These are phyloP conservation scores for Ascochyta lentis DNA, from an alignment of 2,329 filamentous ascomycete genomes.

Conservation along the genomic window DNA sequence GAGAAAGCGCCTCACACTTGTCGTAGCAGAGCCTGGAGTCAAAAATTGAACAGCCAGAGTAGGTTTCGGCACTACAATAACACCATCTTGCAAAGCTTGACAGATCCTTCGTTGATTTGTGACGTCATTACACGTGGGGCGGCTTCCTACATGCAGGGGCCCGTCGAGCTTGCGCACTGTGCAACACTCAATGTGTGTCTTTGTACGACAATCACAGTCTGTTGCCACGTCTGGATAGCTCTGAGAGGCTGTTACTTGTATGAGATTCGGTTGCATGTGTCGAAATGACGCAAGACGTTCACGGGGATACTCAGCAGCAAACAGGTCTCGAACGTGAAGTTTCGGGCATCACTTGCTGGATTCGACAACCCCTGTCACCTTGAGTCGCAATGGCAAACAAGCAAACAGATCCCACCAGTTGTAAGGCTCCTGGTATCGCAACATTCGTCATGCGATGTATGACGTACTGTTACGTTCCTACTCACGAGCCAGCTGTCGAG, in stretches of 20 bases:
- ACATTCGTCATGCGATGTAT: constrained; percentile 11
- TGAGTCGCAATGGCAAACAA: constrained; percentile 8
- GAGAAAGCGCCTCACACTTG: too few species aligned
- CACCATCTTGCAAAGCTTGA: neutral
- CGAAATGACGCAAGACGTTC: neutral
- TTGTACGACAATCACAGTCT: neutral
- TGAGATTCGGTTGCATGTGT: neutral
- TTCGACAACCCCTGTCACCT: constrained; percentile 7
- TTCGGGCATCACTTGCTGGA: constrained; percentile 3
- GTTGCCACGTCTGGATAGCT: neutral
- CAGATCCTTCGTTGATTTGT: neutral
- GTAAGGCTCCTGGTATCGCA: neutral
- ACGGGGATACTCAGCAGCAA: neutral
- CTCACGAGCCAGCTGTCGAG: neutral
- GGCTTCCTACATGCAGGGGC: constrained; percentile 23
- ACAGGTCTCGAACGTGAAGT: constrained; percentile 5
- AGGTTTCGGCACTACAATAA: too few species aligned
- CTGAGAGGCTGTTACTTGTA: neutral
- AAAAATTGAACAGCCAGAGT: too few species aligned
- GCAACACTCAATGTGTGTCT: constrained; percentile 10
- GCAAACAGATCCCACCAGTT: constrained; percentile 8
- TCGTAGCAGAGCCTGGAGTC: too few species aligned
- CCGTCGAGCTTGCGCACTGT: constrained; percentile 4
- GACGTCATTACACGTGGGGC: constrained; percentile 30
- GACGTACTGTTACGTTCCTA: constrained; percentile 6